phyloP scores from a whole-genome alignment of 1,284 basidiomycete genomes.

The Ustilago xerochloae region DNA sequence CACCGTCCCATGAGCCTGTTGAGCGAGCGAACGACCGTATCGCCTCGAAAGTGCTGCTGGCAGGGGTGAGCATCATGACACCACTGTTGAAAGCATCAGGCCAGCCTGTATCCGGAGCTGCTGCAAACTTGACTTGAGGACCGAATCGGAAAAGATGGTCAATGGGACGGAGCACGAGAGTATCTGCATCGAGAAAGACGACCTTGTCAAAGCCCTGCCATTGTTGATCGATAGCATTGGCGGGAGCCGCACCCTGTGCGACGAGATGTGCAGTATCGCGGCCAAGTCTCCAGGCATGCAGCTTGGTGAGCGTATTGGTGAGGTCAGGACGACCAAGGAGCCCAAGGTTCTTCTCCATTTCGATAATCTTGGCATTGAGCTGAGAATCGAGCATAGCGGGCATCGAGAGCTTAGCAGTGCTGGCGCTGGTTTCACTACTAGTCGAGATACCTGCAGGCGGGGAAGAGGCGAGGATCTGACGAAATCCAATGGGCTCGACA shows the following conservation, averaged over 20 bases:
- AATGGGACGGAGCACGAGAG: slow-evolving; percentile 77
- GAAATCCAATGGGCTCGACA: slow-evolving; percentile 73
- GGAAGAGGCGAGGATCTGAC: slow-evolving; percentile 41
- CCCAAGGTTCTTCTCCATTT: slow-evolving; percentile 75
- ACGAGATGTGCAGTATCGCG: slow-evolving; percentile 34
- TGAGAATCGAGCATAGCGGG: slow-evolving; percentile 27
- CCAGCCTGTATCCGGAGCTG: slow-evolving; percentile 96
- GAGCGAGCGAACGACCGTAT: slow-evolving; percentile 77
- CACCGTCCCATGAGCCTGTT: slow-evolving; percentile 93
- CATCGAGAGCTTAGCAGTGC: not conserved
- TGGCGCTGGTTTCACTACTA: no score
- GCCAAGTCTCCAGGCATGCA: slow-evolving; percentile 88
- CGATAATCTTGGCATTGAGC: slow-evolving; percentile 27
- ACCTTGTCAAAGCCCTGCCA: slow-evolving; percentile 82
- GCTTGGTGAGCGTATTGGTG: slow-evolving; percentile 84
- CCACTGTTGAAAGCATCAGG: slow-evolving; percentile 99
- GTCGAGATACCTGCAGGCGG: not conserved
- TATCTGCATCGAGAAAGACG: slow-evolving; percentile 95
- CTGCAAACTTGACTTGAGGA: slow-evolving; percentile 73
- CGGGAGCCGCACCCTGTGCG: slow-evolving; percentile 8
- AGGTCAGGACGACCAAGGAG: slow-evolving; percentile 95
- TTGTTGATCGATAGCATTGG: not conserved
- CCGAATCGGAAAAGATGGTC: slow-evolving; percentile 54
- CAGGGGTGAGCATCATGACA: slow-evolving; percentile 86
- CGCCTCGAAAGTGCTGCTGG: slow-evolving; percentile 81